Evolutionary conservation across 352 stramenopile genomes (phyloP).

Genomic region (Phytophthora sp.): DNA sequence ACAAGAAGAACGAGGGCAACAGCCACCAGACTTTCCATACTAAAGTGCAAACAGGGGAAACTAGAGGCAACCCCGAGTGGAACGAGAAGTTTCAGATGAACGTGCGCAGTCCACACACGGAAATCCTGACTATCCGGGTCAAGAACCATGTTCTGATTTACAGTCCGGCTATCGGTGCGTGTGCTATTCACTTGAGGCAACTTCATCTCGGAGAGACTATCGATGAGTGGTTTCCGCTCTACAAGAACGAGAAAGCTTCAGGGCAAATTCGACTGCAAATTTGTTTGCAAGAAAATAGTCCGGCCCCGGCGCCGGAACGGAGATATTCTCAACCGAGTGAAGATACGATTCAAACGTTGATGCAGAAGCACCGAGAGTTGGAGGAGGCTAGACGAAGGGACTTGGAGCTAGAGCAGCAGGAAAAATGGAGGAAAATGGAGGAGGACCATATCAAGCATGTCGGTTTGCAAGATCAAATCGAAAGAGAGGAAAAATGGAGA

Average conservation of each 20-base stretch:
- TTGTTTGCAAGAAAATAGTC: constrained; percentile 35
- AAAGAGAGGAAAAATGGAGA: constrained; percentile 19
- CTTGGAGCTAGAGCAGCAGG: constrained; percentile 18
- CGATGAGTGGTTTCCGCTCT: constrained; percentile 68
- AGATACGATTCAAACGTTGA: constrained; percentile 27
- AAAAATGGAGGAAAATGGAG: constrained; percentile 26
- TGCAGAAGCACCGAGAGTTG: constrained; percentile 31
- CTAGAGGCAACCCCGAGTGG: constrained; percentile 56
- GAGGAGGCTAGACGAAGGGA: constrained; percentile 17
- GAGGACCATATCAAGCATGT: constrained; percentile 13
- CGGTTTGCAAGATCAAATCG: constrained; percentile 12
- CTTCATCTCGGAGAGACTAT: constrained; percentile 46
- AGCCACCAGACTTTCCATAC: constrained; percentile 66
- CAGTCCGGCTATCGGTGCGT: constrained; percentile 64
- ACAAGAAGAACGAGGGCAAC: constrained; percentile 8
- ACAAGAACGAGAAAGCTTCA: constrained; percentile 43
- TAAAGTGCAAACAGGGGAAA: constrained; percentile 45
- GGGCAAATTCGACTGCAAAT: constrained; percentile 68
- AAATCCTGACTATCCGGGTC: constrained; percentile 74
- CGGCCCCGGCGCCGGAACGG: neutral
- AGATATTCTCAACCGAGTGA: constrained; percentile 19
- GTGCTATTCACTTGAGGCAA: constrained; percentile 60
- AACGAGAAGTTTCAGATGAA: constrained; percentile 81
- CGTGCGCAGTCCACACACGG: constrained; percentile 45
- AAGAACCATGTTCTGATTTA: constrained; percentile 77